Evolutionary conservation across 306 rosid species (phyloP), one percentile per base, ranked within the genome.

Genomic region (Astragalus glycyphyllos): DNA sequence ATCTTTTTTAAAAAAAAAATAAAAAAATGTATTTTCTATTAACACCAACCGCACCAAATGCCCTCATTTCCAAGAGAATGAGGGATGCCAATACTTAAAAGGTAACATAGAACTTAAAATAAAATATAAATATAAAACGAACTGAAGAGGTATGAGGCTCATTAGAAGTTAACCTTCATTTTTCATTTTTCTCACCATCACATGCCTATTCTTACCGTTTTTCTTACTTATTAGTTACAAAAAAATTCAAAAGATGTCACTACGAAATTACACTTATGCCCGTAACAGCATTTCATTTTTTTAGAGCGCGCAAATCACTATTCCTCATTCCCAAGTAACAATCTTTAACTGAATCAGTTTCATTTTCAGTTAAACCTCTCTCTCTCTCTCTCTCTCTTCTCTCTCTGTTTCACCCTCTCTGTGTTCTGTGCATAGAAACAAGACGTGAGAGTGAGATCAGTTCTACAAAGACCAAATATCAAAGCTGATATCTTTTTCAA

Each of bases 341-440:
- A 13, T 3, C 59, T 13, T 73, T 35, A 75, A 75, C 79, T 7
- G 79, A 75, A 44, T 55, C 66, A 55, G 78, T 74, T 73, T 23
- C 41, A 3, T 10, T 64, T 51, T 63, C 65, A 62, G 79, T 74
- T 74, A 12, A 64, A 13, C 8, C 41, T 1, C 16, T 67, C 63
- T 20, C 31, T 26, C 31, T 26, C 3, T 26, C 3, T 26, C 31
- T 2, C 31, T 26, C 31, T 26, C n/a, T n/a, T n/a, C n/a, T n/a
- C n/a, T n/a, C n/a, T n/a, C n/a, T n/a, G n/a, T n/a, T n/a, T n/a
- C n/a, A n/a, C n/a, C n/a, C n/a, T n/a, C n/a, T n/a, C 20, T 67
- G 15, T 65, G 49, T 53, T n/a, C 48, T 6, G 11, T 47, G 46
- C 32, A 66, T 66, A 29, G 60, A 74, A 63, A 4, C 71, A 13